Percentiles rank a stretch among this genome's conserved stretches.
Conservation (phyloP, 2,329 filamentous ascomycete species). For the Aspergillus tamarii region DNA sequence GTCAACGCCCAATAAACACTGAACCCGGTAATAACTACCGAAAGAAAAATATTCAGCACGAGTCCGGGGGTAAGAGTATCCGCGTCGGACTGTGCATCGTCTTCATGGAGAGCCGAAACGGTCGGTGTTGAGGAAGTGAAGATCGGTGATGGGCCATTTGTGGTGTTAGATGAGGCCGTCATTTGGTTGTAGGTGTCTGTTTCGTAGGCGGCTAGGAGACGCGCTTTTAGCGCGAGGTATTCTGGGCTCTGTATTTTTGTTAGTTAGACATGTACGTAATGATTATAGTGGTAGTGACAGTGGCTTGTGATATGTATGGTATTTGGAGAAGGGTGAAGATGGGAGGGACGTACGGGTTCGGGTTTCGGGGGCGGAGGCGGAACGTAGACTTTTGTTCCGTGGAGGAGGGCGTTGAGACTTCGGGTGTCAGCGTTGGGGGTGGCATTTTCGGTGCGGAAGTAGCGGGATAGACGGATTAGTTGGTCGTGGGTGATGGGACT, state of each 20-base stretch:
- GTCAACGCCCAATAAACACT: slow-evolving; percentile 49
- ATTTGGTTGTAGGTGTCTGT: slow-evolving; percentile 80
- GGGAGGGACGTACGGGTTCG: slow-evolving; percentile 64
- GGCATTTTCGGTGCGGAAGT: slow-evolving; percentile 25
- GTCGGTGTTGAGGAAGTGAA: slow-evolving; percentile 60
- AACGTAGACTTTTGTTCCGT: slow-evolving; percentile 71
- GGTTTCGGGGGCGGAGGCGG: slow-evolving; percentile 80
- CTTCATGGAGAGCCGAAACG: slow-evolving; percentile 52
- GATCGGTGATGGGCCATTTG: slow-evolving; percentile 53
- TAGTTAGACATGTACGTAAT: no score
- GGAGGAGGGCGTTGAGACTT: slow-evolving; percentile 71
- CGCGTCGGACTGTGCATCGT: slow-evolving; percentile 36
- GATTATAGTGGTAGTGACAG: neutral
- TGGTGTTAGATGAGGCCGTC: slow-evolving; percentile 58
- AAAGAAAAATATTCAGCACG: slow-evolving; percentile 87
- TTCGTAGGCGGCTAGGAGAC: slow-evolving; percentile 81
- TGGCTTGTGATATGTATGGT: slow-evolving; percentile 1
- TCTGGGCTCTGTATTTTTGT: slow-evolving; percentile 60
- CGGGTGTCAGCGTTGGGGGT: slow-evolving; percentile 16
- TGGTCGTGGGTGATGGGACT: slow-evolving; percentile 48
- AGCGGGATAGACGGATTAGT: slow-evolving; percentile 41
- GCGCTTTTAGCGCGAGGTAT: slow-evolving; percentile 85
- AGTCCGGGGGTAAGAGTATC: slow-evolving; percentile 59
- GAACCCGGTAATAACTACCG: slow-evolving; percentile 70
- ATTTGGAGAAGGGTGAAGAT: neutral